A percentile compares a stretch with the other conserved stretches of the same genome.
Evolutionary conservation across 768 basidiomycete genomes (phyloP).

Genomic region (Gloeostereum incarnatum): DNA sequence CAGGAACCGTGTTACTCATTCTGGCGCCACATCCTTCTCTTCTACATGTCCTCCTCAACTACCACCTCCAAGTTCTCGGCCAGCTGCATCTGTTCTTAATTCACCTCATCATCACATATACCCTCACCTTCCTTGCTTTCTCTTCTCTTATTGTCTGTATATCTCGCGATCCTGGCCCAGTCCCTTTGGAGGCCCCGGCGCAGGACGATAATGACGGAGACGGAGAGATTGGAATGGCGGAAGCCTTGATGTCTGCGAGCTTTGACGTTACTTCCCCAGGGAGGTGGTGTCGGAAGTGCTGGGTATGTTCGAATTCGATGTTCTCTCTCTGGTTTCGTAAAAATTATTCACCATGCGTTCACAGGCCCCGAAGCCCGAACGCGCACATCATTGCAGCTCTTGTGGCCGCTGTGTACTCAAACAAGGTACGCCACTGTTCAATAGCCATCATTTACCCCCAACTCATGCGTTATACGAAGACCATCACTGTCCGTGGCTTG

Average conservation of each 20-base stretch:
- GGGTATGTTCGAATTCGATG: slow-evolving; percentile 25
- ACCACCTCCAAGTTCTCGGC: slow-evolving; percentile 49
- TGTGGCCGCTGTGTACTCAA: slow-evolving; percentile 78
- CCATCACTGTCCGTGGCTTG: slow-evolving; percentile 85
- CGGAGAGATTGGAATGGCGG: slow-evolving; percentile 40
- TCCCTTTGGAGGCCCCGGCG: slow-evolving; percentile 20
- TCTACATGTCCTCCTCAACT: slow-evolving; percentile 56
- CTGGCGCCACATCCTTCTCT: slow-evolving; percentile 70
- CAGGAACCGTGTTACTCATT: slow-evolving; percentile 46
- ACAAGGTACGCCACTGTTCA: slow-evolving; percentile 57
- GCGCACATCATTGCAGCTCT: slow-evolving; percentile 68
- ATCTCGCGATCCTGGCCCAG: slow-evolving; percentile 67
- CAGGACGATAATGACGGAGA: slow-evolving; percentile 22
- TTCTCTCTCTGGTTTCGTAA: background rate
- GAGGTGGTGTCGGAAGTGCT: slow-evolving; percentile 74
- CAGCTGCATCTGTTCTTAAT: slow-evolving; percentile 33
- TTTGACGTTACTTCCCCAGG: slow-evolving; percentile 43
- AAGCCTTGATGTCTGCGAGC: slow-evolving; percentile 49
- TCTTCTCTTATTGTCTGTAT: slow-evolving; percentile 68
- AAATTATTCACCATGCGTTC: background rate
- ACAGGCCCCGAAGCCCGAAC: slow-evolving; percentile 65
- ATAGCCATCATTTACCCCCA: background rate
- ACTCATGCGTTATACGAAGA: slow-evolving; percentile 30
- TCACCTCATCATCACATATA: slow-evolving; percentile 54
- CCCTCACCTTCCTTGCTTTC: slow-evolving; percentile 59